Evolutionary conservation across 2,329 filamentous ascomycete genomes (phyloP).

Genomic region (Cadophora luteo-olivacea): DNA sequence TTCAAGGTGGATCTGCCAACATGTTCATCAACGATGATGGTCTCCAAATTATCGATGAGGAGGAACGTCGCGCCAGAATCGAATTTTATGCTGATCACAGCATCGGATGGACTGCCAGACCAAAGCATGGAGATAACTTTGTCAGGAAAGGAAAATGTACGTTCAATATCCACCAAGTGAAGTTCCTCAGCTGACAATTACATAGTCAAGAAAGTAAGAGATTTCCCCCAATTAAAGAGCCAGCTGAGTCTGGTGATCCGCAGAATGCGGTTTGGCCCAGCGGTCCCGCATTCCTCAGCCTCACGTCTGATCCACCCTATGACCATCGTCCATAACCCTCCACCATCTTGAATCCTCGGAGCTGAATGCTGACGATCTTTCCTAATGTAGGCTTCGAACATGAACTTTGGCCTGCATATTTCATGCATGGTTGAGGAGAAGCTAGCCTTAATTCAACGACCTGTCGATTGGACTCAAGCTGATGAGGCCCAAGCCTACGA

Average conservation of each 20-base stretch:
- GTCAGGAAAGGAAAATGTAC: constrained; percentile 63
- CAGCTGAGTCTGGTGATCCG: constrained; percentile 2
- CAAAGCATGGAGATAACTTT: constrained; percentile 68
- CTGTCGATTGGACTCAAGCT: constrained; percentile 68
- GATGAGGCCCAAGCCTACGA: constrained; percentile 73
- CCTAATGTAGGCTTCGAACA: constrained; percentile 75
- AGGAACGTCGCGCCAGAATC: constrained; percentile 67
- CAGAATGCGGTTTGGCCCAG: constrained; percentile 16
- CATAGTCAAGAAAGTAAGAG: constrained; percentile 49
- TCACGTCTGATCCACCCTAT: constrained; percentile 2
- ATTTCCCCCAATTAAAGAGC: constrained; percentile 12
- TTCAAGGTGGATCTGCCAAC: constrained; percentile 79
- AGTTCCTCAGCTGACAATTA: constrained; percentile 28
- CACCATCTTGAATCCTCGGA: constrained; percentile 9
- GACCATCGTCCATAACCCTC: neutral
- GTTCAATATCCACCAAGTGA: constrained; percentile 13
- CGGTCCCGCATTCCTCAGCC: constrained; percentile 19
- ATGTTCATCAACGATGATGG: constrained; percentile 81
- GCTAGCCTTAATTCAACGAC: constrained; percentile 62
- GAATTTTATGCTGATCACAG: constrained; percentile 73
- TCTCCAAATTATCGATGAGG: constrained; percentile 69
- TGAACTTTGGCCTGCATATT: constrained; percentile 74
- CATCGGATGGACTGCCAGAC: constrained; percentile 73
- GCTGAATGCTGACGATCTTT: constrained; percentile 35
- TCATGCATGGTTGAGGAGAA: constrained; percentile 75